A percentile compares a stretch with the other conserved stretches of the same genome.
These are phyloP conservation scores for Lathyrus oleraceus DNA, from an alignment of 306 rosid species.

Conservation along the genomic window DNA sequence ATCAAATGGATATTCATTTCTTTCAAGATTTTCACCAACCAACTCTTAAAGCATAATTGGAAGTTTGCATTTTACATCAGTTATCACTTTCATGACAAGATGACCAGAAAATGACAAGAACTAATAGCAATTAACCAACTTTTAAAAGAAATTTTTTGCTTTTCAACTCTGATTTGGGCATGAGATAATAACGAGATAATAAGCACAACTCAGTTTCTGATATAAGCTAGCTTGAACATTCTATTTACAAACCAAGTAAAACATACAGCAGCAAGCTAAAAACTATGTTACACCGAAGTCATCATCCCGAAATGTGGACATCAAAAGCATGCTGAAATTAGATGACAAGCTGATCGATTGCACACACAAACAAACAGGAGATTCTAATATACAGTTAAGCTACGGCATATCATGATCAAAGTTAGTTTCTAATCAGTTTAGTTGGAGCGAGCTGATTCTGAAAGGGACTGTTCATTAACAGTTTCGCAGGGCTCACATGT, in stretches of 20 bases:
- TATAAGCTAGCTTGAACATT: not conserved
- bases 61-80: slow-evolving; percentile 13
- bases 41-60: slow-evolving; percentile 18
- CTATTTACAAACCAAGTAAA: not conserved
- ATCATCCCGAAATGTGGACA: slow-evolving; percentile 47
- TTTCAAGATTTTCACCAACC: slow-evolving; percentile 30
- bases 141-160: too few species aligned
- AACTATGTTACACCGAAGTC: slow-evolving; percentile 39
- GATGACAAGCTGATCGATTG: slow-evolving; percentile 34
- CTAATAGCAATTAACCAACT: too few species aligned
- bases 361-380: slow-evolving; percentile 35
- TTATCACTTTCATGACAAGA: not conserved
- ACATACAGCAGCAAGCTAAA: not conserved
- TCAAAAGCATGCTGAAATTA: slow-evolving; percentile 42
- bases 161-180: too few species aligned
- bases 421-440: slow-evolving; percentile 57
- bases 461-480: slow-evolving; percentile 36
- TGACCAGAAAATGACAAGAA: too few species aligned
- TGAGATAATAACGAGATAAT: slow-evolving; percentile 3
- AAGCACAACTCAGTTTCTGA: slow-evolving; percentile 9
- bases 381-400: slow-evolving; percentile 38
- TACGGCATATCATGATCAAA: slow-evolving; percentile 28
- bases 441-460: slow-evolving; percentile 32
- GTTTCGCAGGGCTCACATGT: slow-evolving; percentile 40
- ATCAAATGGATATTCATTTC: slow-evolving; percentile 19